Base-by-base conservation (phyloP, 2,329 filamentous ascomycete genomes). In the Boeremia lycopersici region DNA sequence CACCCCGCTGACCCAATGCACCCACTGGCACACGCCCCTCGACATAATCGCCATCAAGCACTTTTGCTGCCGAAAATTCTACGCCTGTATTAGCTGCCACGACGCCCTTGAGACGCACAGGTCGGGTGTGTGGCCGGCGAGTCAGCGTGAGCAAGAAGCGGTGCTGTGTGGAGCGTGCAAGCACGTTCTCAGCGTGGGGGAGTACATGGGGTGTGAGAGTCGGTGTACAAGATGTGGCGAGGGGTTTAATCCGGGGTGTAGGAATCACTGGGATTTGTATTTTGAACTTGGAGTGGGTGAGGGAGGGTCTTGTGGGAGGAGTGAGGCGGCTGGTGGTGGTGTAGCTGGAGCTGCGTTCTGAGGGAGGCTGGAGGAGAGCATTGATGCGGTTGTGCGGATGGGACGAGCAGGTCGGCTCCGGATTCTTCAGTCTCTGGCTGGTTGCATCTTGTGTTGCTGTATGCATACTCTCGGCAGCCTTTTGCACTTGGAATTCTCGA, bases 11-110 rank as follows among this genome's bases (percentile, higher is more conserved):
- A 73, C 71, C 1, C 71, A 75, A 65, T 75, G 72, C 56, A 11
- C 59, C 9, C 72, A 75, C 51, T 75, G 63, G 57, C 60, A 65
- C 39, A 68, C 68, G 2, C 59, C 68, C 2, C 66, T 73, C 44
- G 72, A 74, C 62, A 72, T 74, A 54, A 71, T 75, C 52, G 71
- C 72, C 49, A 73, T 75, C 53, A 69, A 73, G 35, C 70, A 74
- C 45, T 60, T 60, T 41, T 75, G 72, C 61, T 75, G 72, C 61
- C 47, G 60, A 13, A 73, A 69, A 45, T 75, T 73, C 58, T 75
- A 74, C 57, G 71, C 71, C 6, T 75, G 72, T 58, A 71, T 73
- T 26, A 65, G 55, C 40, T 75, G 72, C 29, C 72, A 75, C 48
- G 60, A 71, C 39, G 61, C 55, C 9, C 43, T 59, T 11, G 71